A percentile compares a stretch with the other conserved stretches of the same genome.
phyloP scores from a whole-genome alignment of 805 yeast species.

The Zygosaccharomyces kombuchaensis region DNA sequence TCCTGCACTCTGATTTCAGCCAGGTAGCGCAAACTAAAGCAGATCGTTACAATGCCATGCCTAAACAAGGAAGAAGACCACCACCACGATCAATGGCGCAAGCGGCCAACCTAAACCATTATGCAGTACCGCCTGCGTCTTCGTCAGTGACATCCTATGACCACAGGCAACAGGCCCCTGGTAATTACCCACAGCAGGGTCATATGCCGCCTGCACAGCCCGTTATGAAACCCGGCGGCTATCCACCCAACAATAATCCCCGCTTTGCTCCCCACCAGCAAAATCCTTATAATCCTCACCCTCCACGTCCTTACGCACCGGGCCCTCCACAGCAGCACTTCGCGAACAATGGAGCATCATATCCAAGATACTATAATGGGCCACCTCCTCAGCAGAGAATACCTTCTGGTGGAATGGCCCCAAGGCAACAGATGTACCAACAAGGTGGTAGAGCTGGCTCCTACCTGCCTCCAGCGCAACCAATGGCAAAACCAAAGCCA shows the following conservation, averaged over 20 bases:
- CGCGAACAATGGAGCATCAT: conserved; percentile 3
- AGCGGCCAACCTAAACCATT: neutral
- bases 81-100: neutral
- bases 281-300: neutral
- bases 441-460: conserved; percentile 15
- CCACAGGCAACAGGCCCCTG: neutral
- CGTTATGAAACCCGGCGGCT: neutral
- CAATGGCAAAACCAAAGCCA: conserved; percentile 12
- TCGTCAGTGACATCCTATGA: neutral
- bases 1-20: conserved; percentile 11
- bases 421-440: conserved; percentile 8
- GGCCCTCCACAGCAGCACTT: conserved; percentile 10
- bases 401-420: conserved; percentile 1
- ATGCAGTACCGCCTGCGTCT: neutral
- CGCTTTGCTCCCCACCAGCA: neutral
- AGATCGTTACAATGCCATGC: neutral
- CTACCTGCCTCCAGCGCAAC: conserved; percentile 8
- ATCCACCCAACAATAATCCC: neutral
- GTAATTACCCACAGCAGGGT: neutral
- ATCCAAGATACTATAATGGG: conserved; percentile 6
- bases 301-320: conserved; percentile 6
- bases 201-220: neutral
- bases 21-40: conserved; percentile 1
- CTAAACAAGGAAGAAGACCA: neutral
- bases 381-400: conserved; percentile 9